These are phyloP conservation scores for Pulveroboletus ravenelii DNA, from an alignment of 768 basidiomycete species.

Conservation along the genomic window DNA sequence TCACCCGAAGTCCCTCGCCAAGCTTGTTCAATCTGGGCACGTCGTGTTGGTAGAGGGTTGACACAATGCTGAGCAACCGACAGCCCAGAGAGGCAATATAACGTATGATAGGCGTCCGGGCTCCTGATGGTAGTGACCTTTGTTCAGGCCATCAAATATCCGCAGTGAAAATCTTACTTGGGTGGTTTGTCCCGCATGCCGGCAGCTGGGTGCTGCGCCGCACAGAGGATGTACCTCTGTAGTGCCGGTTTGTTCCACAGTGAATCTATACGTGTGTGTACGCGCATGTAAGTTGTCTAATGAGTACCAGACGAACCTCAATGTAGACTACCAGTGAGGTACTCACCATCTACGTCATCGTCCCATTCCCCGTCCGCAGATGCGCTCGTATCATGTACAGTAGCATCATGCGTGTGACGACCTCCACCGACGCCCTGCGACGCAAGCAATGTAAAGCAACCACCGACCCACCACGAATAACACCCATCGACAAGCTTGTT, in stretches of 20 bases:
- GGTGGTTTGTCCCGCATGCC: conserved; percentile 95
- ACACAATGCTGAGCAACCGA: conserved; percentile 85
- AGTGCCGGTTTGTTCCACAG: conserved; percentile 62
- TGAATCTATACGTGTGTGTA: conserved; percentile 30
- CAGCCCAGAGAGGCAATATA: conserved; percentile 88
- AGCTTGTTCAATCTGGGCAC: conserved; percentile 28
- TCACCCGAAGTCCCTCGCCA: conserved; percentile 36
- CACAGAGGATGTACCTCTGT: conserved; percentile 82
- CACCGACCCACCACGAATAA: conserved; percentile 99
- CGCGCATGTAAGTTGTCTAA: background rate
- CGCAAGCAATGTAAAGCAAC: conserved; percentile 75
- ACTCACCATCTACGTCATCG: conserved; percentile 66
- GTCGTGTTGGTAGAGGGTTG: conserved; percentile 39
- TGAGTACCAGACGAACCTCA: background rate
- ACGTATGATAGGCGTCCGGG: conserved; percentile 94
- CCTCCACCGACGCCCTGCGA: conserved; percentile 42
- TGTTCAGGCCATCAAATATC: background rate
- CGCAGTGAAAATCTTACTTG: conserved; percentile 50
- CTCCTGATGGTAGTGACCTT: conserved; percentile 39
- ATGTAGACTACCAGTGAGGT: background rate
- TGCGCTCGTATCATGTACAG: background rate
- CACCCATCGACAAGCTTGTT: conserved; percentile 99
- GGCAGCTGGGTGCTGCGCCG: conserved; percentile 80
- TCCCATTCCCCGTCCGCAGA: conserved; percentile 51
- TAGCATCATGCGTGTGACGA: background rate